Conservation (phyloP, 1,139 yeast genomes). For the Sugiyamaella sp. region DNA sequence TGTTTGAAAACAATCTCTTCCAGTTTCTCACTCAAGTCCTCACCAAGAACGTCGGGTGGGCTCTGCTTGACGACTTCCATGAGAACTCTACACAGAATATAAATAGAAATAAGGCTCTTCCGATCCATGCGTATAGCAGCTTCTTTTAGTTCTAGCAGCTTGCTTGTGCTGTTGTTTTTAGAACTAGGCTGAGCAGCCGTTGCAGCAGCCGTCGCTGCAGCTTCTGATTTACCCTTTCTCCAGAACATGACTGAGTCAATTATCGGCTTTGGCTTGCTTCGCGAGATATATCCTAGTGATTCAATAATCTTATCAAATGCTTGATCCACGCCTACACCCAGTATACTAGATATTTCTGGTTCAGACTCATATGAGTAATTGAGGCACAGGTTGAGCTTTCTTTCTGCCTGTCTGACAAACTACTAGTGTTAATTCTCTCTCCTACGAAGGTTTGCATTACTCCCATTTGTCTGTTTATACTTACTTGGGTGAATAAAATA, state of each 20-base stretch:
- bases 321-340: conserved; percentile 86
- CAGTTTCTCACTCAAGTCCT: conserved; percentile 77
- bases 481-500: conserved; percentile 79
- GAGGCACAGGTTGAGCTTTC: conserved; percentile 75
- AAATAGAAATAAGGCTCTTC: conserved; percentile 83
- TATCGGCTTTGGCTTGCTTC: conserved; percentile 90
- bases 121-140: conserved; percentile 84
- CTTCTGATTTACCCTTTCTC: conserved; percentile 90
- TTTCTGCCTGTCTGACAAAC: conserved; percentile 90
- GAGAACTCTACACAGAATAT: conserved; percentile 87
- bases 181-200: conserved; percentile 36
- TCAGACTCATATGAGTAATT: conserved; percentile 70
- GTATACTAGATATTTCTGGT: conserved; percentile 77
- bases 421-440: conserved; percentile 22
- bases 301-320: conserved; percentile 82
- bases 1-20: conserved; percentile 95
- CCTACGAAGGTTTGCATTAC: neutral
- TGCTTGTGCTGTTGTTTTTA: conserved; percentile 19
- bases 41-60: conserved; percentile 70
- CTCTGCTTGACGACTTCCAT: conserved; percentile 93
- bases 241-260: conserved; percentile 98
- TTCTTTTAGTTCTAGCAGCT: conserved; percentile 55
- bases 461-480: conserved; percentile 18
- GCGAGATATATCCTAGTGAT: conserved; percentile 87
- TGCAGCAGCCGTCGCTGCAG: conserved; percentile 67